phyloP scores from a whole-genome alignment of 306 rosid genomes.

The Dryas octopetala region DNA sequence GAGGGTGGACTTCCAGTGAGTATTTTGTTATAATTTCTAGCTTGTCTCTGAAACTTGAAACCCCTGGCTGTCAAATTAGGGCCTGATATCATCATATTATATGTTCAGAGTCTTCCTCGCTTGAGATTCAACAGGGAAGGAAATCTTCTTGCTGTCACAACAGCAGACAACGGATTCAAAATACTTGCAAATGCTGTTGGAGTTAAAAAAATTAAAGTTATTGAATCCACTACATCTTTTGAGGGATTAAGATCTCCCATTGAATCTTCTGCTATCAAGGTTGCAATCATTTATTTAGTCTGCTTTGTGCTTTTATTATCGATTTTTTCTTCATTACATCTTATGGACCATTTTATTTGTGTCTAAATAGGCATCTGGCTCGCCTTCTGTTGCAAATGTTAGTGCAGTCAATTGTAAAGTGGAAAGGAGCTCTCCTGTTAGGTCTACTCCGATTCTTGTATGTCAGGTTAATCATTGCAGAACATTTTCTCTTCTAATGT shows the following conservation, averaged over 20 bases:
- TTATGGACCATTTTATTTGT: constrained; percentile 15
- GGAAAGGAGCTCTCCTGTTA: constrained; percentile 75
- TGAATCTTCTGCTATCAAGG: constrained; percentile 70
- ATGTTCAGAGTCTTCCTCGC: constrained; percentile 71
- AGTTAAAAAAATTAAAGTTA: constrained; percentile 52
- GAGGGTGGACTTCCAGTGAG: constrained; percentile 82
- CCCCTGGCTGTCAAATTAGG: constrained; percentile 1
- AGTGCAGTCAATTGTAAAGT: constrained; percentile 73
- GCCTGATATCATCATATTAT: constrained; percentile 26
- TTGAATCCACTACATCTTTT: constrained; percentile 52
- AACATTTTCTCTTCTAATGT: no score
- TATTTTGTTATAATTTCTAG: constrained; percentile 22
- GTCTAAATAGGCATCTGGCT: constrained; percentile 54
- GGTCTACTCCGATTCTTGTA: constrained; percentile 70
- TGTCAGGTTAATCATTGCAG: constrained; percentile 27
- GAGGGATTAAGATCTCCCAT: constrained; percentile 70
- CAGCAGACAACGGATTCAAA: constrained; percentile 71
- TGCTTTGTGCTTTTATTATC: constrained; percentile 16
- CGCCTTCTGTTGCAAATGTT: constrained; percentile 48
- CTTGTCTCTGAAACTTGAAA: constrained; percentile 4
- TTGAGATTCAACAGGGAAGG: constrained; percentile 85
- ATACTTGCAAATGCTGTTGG: constrained; percentile 75
- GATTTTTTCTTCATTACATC: constrained; percentile 9
- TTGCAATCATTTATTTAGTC: constrained; percentile 22
- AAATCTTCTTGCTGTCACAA: constrained; percentile 80